Base-by-base conservation (phyloP, 2,329 filamentous ascomycete species). In the Monosporascus sp. region DNA sequence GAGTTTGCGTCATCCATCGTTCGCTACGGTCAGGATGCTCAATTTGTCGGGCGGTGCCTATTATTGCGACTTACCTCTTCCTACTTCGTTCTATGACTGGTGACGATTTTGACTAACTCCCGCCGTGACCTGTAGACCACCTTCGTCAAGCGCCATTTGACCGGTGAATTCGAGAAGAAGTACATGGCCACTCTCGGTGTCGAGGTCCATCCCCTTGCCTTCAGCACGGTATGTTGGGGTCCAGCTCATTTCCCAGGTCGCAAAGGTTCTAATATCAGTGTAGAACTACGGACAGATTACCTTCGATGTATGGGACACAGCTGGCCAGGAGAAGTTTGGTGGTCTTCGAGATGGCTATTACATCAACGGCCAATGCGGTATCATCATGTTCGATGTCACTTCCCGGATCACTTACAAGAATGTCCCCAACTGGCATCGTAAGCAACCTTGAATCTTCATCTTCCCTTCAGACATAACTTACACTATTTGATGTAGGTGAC, bases 381-480 rank as follows among this genome's bases (percentile, higher is more conserved):
- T 99, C 82, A 97, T 99, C 87, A 99, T 99, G 93, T 99, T 99
- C 77, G 93, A 99, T 77, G 93, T 99, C 64, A 97, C 94, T 60
- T 97, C 93, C 65, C 90, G 94, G 72, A 97, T 99, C 75, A 99
- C 94, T 75, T 99, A 99, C 88, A 99, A 99, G 89, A 99, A 99
- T 82, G 94, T 99, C 61, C 94, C 94, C 80, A 97, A 97, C 89
- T 99, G 94, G 94, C 94, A 99, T 79, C 94, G 94, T 96, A 87
- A 74, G 90, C 85, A 48, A 15, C 43, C 44, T 37, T 48, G 11
- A 20, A 48, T 47, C 17, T n/a, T 55, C 35, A 37, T 39, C 37
- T 22, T 9, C 54, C 49, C 39, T 37, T 37, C 44, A 31, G 47
- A 25, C n/a, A 18, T 46, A 8, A 35, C 60, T 67, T 46, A 64